Base-by-base conservation (phyloP, 1,139 yeast genomes). In the Taphrina deformans region DNA sequence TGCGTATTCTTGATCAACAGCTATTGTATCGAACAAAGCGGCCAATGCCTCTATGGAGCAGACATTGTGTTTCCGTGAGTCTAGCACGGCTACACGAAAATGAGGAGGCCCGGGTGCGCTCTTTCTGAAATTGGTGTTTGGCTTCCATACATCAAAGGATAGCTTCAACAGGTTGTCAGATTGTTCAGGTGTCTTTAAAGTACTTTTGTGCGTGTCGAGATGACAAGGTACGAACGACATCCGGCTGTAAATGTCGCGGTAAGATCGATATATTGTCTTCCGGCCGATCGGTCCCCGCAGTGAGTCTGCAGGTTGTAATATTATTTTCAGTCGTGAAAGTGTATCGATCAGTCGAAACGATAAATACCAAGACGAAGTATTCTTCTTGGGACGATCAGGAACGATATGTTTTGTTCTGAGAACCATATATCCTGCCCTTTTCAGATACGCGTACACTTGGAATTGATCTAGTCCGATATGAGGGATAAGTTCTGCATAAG, bases 61-160 rank as follows among this genome's bases (percentile, higher is more conserved):
- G 16, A 58, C 45, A 40, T 29, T 3, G 45, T 51, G 44, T 27
- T n/a, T 9, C 2, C 51, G 55, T 9, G 63, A 64, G 67, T 85
- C 83, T 3, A 83, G 78, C 0, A 90, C 84, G 1, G 83, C 80
- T 0, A 92, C 75, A 69, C 87, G 90, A 72, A 84, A 92, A 73
- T 92, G 93, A 0, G 97, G 96, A 0, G 73, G 69, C 0, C 89
- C 88, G 0, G 92, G 91, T 33, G 74, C 73, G 51, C 84, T 85
- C 72, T 91, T 91, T 66, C 85, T 85, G 75, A 89, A 92, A 9
- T 75, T 75, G 0, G 87, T 83, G 1, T 81, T 79, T 0, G 98
- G 98, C 74, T 89, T 91, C 97, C 97, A 92, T 0, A 89, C 89
- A 71, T 88, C 81, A 71, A 80, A 91, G 0, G 80, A 76, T 24